A percentile compares a stretch with the other conserved stretches of the same genome.
Conservation (phyloP, 2,329 filamentous ascomycete species). For the Lomentospora prolificans region DNA sequence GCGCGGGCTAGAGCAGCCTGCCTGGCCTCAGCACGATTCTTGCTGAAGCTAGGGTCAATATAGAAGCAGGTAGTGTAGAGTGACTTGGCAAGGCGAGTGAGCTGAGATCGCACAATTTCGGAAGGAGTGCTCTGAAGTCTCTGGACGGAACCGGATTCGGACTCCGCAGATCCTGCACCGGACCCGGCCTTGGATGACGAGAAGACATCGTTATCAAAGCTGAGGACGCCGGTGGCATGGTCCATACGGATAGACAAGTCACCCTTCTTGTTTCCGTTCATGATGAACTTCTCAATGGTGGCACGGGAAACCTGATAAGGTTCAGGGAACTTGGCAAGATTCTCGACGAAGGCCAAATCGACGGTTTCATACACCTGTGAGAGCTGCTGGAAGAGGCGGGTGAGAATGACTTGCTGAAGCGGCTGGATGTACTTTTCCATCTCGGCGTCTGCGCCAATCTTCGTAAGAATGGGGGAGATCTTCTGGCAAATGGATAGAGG, state of each 20-base stretch:
- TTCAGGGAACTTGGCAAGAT: slow-evolving; percentile 90
- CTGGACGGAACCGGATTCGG: slow-evolving; percentile 75
- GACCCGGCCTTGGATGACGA: slow-evolving; percentile 92
- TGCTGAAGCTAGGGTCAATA: slow-evolving; percentile 82
- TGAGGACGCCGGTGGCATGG: slow-evolving; percentile 87
- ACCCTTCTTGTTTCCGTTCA: slow-evolving; percentile 99
- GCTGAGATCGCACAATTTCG: slow-evolving; percentile 92
- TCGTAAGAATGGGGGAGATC: slow-evolving; percentile 88
- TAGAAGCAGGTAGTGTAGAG: slow-evolving; percentile 93
- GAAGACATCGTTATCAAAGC: slow-evolving; percentile 97
- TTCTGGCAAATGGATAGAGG: slow-evolving; percentile 98
- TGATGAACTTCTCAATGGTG: slow-evolving; percentile 99
- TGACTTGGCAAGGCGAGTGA: slow-evolving; percentile 82
- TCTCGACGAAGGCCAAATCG: slow-evolving; percentile 84
- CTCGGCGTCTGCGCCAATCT: slow-evolving; percentile 88
- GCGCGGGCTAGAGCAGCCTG: slow-evolving; percentile 72
- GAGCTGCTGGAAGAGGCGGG: slow-evolving; percentile 94
- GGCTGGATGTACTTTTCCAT: slow-evolving; percentile 96
- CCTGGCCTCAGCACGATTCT: slow-evolving; percentile 69
- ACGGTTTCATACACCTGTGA: slow-evolving; percentile 99
- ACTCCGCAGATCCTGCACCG: slow-evolving; percentile 76
- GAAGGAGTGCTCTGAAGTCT: slow-evolving; percentile 94
- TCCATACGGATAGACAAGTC: slow-evolving; percentile 94
- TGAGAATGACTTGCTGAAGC: slow-evolving; percentile 96
- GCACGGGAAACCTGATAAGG: slow-evolving; percentile 85